A percentile compares a stretch with the other conserved stretches of the same genome.
Conservation (phyloP, 2,329 filamentous ascomycete species). For the Colletotrichum tanaceti region DNA sequence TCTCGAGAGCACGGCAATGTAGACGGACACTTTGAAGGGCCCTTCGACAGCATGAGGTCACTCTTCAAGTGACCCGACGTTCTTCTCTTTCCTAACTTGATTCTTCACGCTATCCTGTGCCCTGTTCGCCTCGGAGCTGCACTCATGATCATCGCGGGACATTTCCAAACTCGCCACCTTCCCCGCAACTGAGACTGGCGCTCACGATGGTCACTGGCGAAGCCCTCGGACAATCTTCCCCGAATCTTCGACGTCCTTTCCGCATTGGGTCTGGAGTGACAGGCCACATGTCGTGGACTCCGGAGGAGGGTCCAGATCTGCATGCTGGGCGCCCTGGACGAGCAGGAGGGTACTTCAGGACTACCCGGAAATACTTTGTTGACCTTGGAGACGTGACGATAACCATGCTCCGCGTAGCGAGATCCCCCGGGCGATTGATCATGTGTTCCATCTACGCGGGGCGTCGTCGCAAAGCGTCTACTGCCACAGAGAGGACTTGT, state of each 20-base stretch:
- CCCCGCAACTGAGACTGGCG: slow-evolving; percentile 26
- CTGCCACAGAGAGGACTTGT: neutral
- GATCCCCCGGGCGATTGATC: neutral
- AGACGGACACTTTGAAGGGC: neutral
- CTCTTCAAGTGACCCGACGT: slow-evolving; percentile 32
- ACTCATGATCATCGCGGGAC: slow-evolving; percentile 23
- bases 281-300: slow-evolving; percentile 26
- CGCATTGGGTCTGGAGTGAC: slow-evolving; percentile 15
- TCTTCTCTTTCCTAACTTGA: slow-evolving; percentile 35
- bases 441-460: slow-evolving; percentile 7
- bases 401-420: neutral
- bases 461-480: slow-evolving; percentile 3
- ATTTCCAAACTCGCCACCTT: slow-evolving; percentile 38
- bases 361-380: slow-evolving; percentile 21
- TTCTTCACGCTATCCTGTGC: slow-evolving; percentile 6
- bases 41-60: neutral
- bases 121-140: slow-evolving; percentile 16
- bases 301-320: slow-evolving; percentile 24
- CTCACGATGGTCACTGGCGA: slow-evolving; percentile 38
- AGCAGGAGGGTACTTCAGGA: slow-evolving; percentile 5
- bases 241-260: slow-evolving; percentile 21
- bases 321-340: neutral
- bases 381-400: neutral
- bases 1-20: slow-evolving; percentile 17
- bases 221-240: slow-evolving; percentile 3